Conservation (phyloP, 208 protist genomes). For the Trypanosoma platydactyli region DNA sequence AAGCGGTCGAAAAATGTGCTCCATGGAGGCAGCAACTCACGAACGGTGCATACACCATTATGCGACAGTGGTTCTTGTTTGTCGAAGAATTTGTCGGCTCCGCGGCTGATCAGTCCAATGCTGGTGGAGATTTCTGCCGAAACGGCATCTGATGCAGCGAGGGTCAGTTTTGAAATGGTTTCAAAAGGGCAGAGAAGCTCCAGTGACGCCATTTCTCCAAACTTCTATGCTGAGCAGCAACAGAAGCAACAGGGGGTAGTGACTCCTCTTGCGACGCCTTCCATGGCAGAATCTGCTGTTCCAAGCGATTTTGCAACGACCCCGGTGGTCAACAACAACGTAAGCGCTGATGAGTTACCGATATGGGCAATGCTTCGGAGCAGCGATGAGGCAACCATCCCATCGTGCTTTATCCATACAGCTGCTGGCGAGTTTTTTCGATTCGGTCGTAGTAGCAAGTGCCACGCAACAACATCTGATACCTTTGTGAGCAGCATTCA, state of each 20-base stretch:
- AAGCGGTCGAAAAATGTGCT: background rate
- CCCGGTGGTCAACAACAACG: background rate
- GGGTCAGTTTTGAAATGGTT: background rate
- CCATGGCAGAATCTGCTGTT: constrained; percentile 13
- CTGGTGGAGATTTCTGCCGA: background rate
- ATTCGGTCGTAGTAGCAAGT: constrained; percentile 88
- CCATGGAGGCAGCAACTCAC: background rate
- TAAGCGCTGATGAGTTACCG: constrained; percentile 6
- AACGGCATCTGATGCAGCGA: background rate
- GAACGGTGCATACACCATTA: background rate
- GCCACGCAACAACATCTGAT: constrained; percentile 62
- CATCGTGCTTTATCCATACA: constrained; percentile 63
- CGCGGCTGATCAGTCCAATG: constrained; percentile 22
- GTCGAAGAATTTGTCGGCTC: background rate
- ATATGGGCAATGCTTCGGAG: constrained; percentile 80
- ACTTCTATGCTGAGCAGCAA: background rate
- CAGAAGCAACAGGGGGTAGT: background rate
- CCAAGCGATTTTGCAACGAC: background rate
- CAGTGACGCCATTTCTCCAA: background rate
- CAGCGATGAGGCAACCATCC: constrained; percentile 71
- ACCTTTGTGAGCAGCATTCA: constrained; percentile 85
- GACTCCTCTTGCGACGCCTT: constrained; percentile 5
- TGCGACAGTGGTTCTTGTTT: background rate
- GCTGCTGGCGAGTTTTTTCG: constrained; percentile 54
- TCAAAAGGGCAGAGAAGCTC: background rate